Conservation (phyloP, 129 eudicot genomes). For the Logfia minima region DNA sequence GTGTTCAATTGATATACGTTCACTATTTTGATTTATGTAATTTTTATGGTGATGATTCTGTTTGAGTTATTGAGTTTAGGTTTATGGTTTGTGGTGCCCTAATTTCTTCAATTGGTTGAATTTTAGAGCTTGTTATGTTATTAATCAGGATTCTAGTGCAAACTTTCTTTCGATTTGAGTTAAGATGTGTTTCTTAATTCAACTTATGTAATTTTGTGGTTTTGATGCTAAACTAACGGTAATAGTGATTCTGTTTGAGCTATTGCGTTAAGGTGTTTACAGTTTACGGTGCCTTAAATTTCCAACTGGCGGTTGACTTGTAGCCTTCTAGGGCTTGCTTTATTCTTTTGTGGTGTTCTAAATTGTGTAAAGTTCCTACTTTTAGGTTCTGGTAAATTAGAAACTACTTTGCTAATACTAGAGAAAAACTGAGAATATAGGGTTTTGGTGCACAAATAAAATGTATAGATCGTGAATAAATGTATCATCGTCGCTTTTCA, state of each 20-base stretch:
- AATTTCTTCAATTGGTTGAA: neutral
- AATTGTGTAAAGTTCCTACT: neutral
- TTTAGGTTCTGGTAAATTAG: neutral
- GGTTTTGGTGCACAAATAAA: neutral
- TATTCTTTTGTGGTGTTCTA: neutral
- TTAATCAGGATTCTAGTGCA: neutral
- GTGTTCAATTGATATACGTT: neutral
- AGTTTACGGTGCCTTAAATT: neutral
- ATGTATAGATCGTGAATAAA: neutral
- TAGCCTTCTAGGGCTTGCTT: neutral
- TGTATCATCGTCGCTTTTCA: too few relatives aligned
- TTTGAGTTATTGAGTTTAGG: neutral
- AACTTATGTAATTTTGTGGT: neutral
- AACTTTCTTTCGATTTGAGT: neutral
- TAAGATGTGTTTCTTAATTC: neutral
- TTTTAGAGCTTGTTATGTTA: neutral
- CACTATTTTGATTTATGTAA: neutral
- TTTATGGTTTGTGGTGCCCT: slow-evolving; percentile 6
- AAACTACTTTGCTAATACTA: neutral
- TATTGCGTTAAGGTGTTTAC: neutral
- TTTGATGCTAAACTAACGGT: too few relatives aligned
- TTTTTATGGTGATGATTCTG: neutral
- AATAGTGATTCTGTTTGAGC: too few relatives aligned
- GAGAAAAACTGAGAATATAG: neutral
- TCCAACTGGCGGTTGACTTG: neutral